phyloP scores from a whole-genome alignment of 345 rosid species.

The Sonneratia caseolaris region DNA sequence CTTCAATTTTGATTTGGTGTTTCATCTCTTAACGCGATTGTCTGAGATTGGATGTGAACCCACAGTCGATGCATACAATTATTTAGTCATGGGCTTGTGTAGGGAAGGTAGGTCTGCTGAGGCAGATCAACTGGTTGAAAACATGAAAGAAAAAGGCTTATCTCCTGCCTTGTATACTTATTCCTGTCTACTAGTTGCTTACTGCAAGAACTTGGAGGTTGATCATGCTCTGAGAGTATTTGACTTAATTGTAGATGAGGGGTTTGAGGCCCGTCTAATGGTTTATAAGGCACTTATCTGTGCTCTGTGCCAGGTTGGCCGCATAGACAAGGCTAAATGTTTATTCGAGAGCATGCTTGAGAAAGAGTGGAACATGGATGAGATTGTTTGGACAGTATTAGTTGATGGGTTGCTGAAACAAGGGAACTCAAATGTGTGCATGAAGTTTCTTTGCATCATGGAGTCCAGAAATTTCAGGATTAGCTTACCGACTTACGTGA shows the following conservation, averaged over 20 bases:
- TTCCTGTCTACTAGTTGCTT: constrained; percentile 29
- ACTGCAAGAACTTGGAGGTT: constrained; percentile 46
- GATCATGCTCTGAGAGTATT: constrained; percentile 35
- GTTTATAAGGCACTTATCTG: constrained; percentile 35
- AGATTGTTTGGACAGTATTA: constrained; percentile 57
- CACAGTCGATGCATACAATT: constrained; percentile 24
- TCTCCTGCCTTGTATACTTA: constrained; percentile 29
- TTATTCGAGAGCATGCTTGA: constrained; percentile 35
- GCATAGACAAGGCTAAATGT: constrained; percentile 32
- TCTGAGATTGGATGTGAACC: constrained; percentile 41
- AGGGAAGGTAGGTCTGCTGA: constrained; percentile 36
- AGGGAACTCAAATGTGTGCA: constrained; percentile 34
- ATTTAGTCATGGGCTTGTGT: constrained; percentile 40
- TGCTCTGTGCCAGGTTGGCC: constrained; percentile 33
- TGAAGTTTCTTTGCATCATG: constrained; percentile 41
- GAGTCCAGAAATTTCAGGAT: constrained; percentile 32
- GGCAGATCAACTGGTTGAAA: constrained; percentile 36
- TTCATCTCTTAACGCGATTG: constrained; percentile 33
- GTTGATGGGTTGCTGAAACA: constrained; percentile 47
- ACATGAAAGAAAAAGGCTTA: constrained; percentile 41
- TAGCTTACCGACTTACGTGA: constrained; percentile 25
- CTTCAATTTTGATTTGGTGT: constrained; percentile 18
- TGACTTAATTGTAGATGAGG: constrained; percentile 16
- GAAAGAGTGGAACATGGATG: constrained; percentile 35
- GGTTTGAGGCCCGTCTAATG: constrained; percentile 21